Conservation (phyloP, 2,329 filamentous ascomycete species). For the Boeremia exigua region DNA sequence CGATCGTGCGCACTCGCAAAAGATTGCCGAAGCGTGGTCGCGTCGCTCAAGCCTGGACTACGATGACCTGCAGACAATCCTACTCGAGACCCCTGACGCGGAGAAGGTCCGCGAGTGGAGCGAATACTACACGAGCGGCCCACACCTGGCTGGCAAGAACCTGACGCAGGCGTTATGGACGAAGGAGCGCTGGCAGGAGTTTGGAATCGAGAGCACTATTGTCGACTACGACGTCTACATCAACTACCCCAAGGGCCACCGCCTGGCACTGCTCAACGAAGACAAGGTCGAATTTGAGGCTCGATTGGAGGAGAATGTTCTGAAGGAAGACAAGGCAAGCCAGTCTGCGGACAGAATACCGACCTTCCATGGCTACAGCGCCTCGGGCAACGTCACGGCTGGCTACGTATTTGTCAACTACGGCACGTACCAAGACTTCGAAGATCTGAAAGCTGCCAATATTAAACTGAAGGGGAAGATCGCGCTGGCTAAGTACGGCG, state of each 20-base stretch:
- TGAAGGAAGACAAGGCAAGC: slow-evolving; percentile 83
- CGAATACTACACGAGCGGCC: slow-evolving; percentile 58
- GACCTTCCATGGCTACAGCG: slow-evolving; percentile 94
- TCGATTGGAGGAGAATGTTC: slow-evolving; percentile 79
- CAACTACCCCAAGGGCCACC: slow-evolving; percentile 58
- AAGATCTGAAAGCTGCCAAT: slow-evolving; percentile 78
- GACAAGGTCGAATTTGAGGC: slow-evolving; percentile 72
- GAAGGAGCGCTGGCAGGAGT: slow-evolving; percentile 56
- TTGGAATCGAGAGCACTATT: slow-evolving; percentile 54
- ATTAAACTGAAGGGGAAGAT: slow-evolving; percentile 83
- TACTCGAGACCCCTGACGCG: slow-evolving; percentile 61
- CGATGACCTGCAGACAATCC: slow-evolving; percentile 61
- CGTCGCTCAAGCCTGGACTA: slow-evolving; percentile 57
- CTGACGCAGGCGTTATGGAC: slow-evolving; percentile 60
- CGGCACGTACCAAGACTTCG: slow-evolving; percentile 83
- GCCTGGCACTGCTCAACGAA: slow-evolving; percentile 53
- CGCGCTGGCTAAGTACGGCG: slow-evolving; percentile 83
- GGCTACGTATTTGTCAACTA: slow-evolving; percentile 91
- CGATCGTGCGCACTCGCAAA: slow-evolving; percentile 27
- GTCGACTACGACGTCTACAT: slow-evolving; percentile 59
- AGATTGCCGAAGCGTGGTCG: slow-evolving; percentile 50
- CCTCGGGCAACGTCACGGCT: slow-evolving; percentile 87
- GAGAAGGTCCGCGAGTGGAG: slow-evolving; percentile 59
- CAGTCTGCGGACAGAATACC: slow-evolving; percentile 75
- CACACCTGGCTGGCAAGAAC: slow-evolving; percentile 60